phyloP scores from a whole-genome alignment of 2,329 filamentous ascomycete species.

The Thermochaetoides dissita region DNA sequence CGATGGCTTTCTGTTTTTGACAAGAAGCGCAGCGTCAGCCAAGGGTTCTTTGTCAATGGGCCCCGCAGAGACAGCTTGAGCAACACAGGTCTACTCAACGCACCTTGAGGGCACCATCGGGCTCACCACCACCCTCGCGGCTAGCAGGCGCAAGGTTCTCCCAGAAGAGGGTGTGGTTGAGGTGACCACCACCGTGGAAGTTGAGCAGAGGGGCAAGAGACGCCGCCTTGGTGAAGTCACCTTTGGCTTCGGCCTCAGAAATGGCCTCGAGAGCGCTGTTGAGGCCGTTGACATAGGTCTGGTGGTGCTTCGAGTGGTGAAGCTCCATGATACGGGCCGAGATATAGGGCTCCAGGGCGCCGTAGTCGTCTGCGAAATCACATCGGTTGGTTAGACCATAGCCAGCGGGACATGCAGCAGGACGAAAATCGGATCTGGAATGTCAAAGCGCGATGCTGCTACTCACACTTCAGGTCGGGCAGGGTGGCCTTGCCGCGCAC shows the following conservation, averaged over 20 bases:
- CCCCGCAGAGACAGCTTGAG: too few relatives aligned
- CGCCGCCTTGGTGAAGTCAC: conserved; percentile 39
- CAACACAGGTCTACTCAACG: background rate
- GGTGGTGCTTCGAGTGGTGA: conserved; percentile 67
- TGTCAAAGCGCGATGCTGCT: too few relatives aligned
- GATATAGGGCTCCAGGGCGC: conserved; percentile 76
- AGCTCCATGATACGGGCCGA: conserved; percentile 69
- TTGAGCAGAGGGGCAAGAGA: conserved; percentile 46
- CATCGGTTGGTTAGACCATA: too few relatives aligned
- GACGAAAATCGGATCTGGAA: too few relatives aligned
- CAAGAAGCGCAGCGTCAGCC: too few relatives aligned
- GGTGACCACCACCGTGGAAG: conserved; percentile 84
- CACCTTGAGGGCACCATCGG: conserved; percentile 46
- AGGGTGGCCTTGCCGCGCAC: conserved; percentile 81
- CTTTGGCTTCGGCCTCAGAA: conserved; percentile 46
- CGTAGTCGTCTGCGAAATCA: conserved; percentile 66
- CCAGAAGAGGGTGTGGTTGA: conserved; percentile 92
- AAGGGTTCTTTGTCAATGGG: too few relatives aligned
- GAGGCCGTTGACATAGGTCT: conserved; percentile 63
- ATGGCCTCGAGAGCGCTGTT: conserved; percentile 53
- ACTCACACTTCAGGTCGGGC: conserved; percentile 60
- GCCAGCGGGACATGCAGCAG: too few relatives aligned
- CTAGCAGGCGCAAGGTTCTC: conserved; percentile 61
- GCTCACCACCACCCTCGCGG: conserved; percentile 47
- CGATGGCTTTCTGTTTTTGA: conserved; percentile 37